Evolutionary conservation across 176 grass and related monocot species (phyloP).

Genomic region (Eragrostis curvula): DNA sequence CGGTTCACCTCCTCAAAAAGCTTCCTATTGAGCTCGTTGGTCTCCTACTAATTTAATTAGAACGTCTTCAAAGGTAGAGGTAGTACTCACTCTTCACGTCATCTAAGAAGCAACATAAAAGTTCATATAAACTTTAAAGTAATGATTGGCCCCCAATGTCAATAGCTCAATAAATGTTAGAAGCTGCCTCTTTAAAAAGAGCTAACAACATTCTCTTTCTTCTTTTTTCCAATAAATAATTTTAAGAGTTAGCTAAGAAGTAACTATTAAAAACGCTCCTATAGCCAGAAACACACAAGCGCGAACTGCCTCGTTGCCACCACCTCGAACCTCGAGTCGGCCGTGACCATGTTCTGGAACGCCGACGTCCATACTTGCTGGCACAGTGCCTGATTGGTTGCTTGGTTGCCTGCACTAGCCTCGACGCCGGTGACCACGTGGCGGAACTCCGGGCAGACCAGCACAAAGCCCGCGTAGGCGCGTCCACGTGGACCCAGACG

Average conservation of each 20-base stretch:
- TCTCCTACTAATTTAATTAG: not conserved
- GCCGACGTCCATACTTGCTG: too few relatives aligned
- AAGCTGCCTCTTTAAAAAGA: too few relatives aligned
- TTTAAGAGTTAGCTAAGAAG: too few relatives aligned
- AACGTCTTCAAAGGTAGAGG: not conserved
- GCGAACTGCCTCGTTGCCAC: constrained; percentile 34
- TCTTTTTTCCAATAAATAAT: too few relatives aligned
- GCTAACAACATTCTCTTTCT: too few relatives aligned
- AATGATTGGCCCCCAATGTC: too few relatives aligned
- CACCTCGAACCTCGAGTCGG: constrained; percentile 50
- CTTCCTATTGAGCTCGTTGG: constrained; percentile 24
- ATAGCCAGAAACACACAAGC: constrained; percentile 53
- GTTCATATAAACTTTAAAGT: too few relatives aligned
- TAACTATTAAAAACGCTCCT: not conserved
- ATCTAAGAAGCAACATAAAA: too few relatives aligned
- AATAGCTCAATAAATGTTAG: too few relatives aligned
- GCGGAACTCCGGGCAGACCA: constrained; percentile 45
- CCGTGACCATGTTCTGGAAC: constrained; percentile 43
- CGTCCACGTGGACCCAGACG: constrained; percentile 46
- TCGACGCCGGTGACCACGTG: constrained; percentile 24
- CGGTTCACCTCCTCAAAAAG: constrained; percentile 44
- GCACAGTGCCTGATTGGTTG: too few relatives aligned
- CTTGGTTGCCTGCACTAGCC: too few relatives aligned
- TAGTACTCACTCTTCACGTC: too few relatives aligned
- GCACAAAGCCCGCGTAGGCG: constrained; percentile 22